Base-by-base conservation (phyloP, 768 basidiomycete genomes). In the Boletellus ananiceps region DNA sequence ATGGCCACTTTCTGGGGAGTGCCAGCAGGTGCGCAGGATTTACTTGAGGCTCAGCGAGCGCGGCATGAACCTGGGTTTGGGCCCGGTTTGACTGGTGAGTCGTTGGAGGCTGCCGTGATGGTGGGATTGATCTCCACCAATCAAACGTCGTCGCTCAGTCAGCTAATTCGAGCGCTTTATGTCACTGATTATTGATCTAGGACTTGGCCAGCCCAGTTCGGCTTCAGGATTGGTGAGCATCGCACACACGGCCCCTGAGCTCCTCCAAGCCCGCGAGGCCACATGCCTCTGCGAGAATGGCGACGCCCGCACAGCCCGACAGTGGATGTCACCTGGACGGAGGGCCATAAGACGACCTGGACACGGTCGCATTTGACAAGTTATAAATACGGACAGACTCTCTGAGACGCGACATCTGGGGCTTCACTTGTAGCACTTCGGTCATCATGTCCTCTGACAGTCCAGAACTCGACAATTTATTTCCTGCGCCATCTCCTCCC, bases 401-500 rank as follows among this genome's bases (percentile, higher is more conserved):
- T n/a, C n/a, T n/a, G n/a, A 9, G 27, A 29, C 9, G 9, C 4
- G 27, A 29, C 23, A 23, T 23, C 3, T 23, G 5, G 23, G 23
- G 23, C 23, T 23, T 23, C 23, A 23, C 23, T 5, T 23, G 23
- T 29, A 29, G 7, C 27, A 29, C 8, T 6, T 8, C 27, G 8
- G 7, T 29, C 27, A 43, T 4, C 51, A 60, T 63, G 61, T 54
- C 54, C 6, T 50, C 40, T 29, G 42, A 34, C 42, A n/a, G 5
- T 23, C 29, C 47, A 38, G 43, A 35, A 3, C 51, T 58, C 4
- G 62, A 65, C 29, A 36, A 47, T 1, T 53, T 66, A 34, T 66
- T 69, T 37, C 58, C 65, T 0, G 41, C 15, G 0, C 67, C 65
- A 11, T 58, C 62, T 12, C 55, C 45, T 34, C 67, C 65, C 0